Evolutionary conservation across 305 asterid species (phyloP).

Genomic region (Coffea humblotiana): DNA sequence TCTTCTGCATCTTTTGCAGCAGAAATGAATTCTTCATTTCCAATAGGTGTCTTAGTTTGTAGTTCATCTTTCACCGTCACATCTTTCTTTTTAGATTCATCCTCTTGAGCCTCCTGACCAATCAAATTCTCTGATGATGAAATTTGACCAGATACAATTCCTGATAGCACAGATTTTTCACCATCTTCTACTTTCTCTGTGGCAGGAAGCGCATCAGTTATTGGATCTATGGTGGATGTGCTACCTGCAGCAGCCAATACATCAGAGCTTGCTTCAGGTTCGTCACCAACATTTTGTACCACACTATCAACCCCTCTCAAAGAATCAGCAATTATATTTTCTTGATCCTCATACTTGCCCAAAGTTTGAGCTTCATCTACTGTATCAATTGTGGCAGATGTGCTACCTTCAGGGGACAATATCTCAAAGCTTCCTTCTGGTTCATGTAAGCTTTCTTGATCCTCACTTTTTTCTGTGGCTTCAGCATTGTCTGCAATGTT

Average conservation of each 20-base stretch:
- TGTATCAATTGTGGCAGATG: slow-evolving; percentile 16
- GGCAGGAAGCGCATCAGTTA: slow-evolving; percentile 25
- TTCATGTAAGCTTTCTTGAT: slow-evolving; percentile 24
- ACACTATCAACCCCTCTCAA: neutral
- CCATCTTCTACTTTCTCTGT: slow-evolving; percentile 26
- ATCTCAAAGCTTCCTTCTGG: slow-evolving; percentile 22
- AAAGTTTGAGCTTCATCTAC: slow-evolving; percentile 20
- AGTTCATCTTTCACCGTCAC: slow-evolving; percentile 31
- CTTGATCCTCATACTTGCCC: neutral
- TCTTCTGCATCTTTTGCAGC: neutral
- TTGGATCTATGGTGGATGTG: slow-evolving; percentile 14
- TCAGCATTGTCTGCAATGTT: slow-evolving; percentile 27
- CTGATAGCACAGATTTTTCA: slow-evolving; percentile 35
- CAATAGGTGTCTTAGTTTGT: slow-evolving; percentile 31
- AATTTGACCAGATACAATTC: slow-evolving; percentile 32
- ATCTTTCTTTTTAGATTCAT: slow-evolving; percentile 22
- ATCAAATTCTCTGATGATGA: slow-evolving; percentile 28
- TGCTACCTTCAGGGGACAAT: slow-evolving; percentile 22
- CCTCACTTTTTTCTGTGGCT: slow-evolving; percentile 24
- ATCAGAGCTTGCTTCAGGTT: slow-evolving; percentile 27
- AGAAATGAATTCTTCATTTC: slow-evolving; percentile 34
- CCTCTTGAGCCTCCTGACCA: slow-evolving; percentile 30
- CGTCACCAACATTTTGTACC: slow-evolving; percentile 6
- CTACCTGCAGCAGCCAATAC: slow-evolving; percentile 22
- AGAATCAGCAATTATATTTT: slow-evolving; percentile 2